These are phyloP conservation scores for Mycena maculata DNA, from an alignment of 768 basidiomycete species.

Conservation along the genomic window DNA sequence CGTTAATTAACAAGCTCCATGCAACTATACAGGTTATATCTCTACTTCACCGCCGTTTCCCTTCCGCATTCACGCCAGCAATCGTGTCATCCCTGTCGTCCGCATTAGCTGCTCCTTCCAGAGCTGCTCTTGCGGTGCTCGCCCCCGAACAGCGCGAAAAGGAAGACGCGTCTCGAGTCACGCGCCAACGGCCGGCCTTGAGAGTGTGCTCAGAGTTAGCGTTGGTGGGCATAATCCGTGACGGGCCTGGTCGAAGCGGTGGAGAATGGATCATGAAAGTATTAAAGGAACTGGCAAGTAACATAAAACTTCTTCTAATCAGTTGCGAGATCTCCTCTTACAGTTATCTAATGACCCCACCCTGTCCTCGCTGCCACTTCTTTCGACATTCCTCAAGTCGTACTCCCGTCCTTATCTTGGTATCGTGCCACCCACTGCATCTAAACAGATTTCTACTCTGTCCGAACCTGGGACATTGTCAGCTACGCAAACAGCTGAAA, in stretches of 20 bases:
- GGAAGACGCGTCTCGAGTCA: slow-evolving; percentile 84
- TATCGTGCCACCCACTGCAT: slow-evolving; percentile 61
- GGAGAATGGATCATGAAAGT: slow-evolving; percentile 93
- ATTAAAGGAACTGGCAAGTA: slow-evolving; percentile 83
- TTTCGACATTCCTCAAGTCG: slow-evolving; percentile 94
- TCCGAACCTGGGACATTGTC: slow-evolving; percentile 70
- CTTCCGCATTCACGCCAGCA: slow-evolving; percentile 79
- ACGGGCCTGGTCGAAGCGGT: slow-evolving; percentile 75
- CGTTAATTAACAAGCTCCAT: slow-evolving; percentile 12
- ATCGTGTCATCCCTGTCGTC: slow-evolving; percentile 70
- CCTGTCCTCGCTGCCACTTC: slow-evolving; percentile 87
- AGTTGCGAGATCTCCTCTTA: slow-evolving; percentile 29
- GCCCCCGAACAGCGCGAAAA: slow-evolving; percentile 89
- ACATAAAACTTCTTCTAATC: slow-evolving; percentile 15
- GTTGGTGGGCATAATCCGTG: slow-evolving; percentile 84
- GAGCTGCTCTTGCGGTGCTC: slow-evolving; percentile 65
- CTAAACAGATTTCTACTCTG: slow-evolving; percentile 69
- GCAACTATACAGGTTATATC: slow-evolving; percentile 77
- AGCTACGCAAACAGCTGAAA: slow-evolving; percentile 44
- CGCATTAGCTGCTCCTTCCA: slow-evolving; percentile 69
- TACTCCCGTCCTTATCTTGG: slow-evolving; percentile 91
- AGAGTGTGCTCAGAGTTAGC: slow-evolving; percentile 92
- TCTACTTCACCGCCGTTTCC: slow-evolving; percentile 88
- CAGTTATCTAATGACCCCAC: slow-evolving; percentile 91
- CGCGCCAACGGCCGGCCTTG: slow-evolving; percentile 86